These are phyloP conservation scores for Whalleya microplaca DNA, from an alignment of 2,329 filamentous ascomycete genomes.

Conservation along the genomic window DNA sequence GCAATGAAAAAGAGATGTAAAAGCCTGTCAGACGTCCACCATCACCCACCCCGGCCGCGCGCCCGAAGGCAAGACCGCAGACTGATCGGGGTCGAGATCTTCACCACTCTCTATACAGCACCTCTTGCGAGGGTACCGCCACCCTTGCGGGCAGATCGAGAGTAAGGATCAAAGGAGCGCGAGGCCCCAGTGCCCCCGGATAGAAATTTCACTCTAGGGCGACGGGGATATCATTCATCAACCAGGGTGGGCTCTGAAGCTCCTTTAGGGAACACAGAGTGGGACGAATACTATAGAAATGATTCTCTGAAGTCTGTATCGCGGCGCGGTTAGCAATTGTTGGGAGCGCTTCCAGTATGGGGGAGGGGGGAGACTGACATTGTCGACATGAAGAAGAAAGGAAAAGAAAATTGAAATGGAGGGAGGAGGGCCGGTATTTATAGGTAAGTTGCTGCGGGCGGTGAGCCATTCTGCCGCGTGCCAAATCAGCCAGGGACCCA, in stretches of 20 bases:
- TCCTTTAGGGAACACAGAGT: slow-evolving; percentile 90
- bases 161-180: slow-evolving; percentile 45
- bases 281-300: slow-evolving; percentile 97
- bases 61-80: slow-evolving; percentile 75
- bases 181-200: slow-evolving; percentile 42
- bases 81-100: slow-evolving; percentile 81
- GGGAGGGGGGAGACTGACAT: slow-evolving; percentile 55
- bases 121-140: slow-evolving; percentile 48
- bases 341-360: slow-evolving; percentile 32
- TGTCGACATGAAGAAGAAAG: slow-evolving; percentile 62
- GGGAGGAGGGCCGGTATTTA: slow-evolving; percentile 41
- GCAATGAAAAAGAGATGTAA: slow-evolving; percentile 58
- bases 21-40: slow-evolving; percentile 88
- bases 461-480: slow-evolving; percentile 10
- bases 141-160: slow-evolving; percentile 65
- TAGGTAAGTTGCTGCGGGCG: slow-evolving; percentile 37
- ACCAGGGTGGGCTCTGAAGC: slow-evolving; percentile 94
- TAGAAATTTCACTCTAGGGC: slow-evolving; percentile 81
- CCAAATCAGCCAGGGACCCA: slow-evolving; percentile 7
- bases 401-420: slow-evolving; percentile 44
- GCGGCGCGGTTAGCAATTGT: slow-evolving; percentile 16
- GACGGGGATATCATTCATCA: slow-evolving; percentile 90
- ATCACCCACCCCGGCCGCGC: slow-evolving; percentile 76
- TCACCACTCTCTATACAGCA: slow-evolving; percentile 86
- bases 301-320: slow-evolving; percentile 67